Base-by-base conservation (phyloP, 352 stramenopile genomes). In the Phytophthora agathidicida region DNA sequence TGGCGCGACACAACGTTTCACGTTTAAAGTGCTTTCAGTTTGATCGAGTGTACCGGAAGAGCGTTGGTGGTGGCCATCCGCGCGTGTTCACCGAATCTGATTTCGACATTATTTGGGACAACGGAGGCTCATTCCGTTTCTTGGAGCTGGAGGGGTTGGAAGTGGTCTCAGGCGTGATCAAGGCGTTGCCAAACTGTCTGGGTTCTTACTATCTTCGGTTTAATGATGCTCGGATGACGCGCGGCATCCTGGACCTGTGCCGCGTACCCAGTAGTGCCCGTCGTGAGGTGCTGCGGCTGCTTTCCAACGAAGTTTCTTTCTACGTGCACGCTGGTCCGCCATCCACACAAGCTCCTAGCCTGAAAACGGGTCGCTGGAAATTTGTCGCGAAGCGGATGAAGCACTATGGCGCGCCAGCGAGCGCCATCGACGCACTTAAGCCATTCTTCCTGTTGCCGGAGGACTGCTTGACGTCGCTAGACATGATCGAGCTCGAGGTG, bases 11-110 rank as follows among this genome's bases (percentile, higher is more conserved):
- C 62, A 93, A 91, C 52, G 77, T 96, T 13, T 80, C 77, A 7
- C 74, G 86, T 2, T 61, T 94, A 38, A 96, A 96, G 51, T 89
- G 85, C 50, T 94, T 85, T 49, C 85, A 96, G 50, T 96, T 94
- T 23, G 84, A 90, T 17, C 83, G 86, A 24, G 83, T 96, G 6
- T 96, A 92, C 56, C 81, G 86, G 4, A 90, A 81, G 53, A 92
- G 75, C 36, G 52, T 90, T 9, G 82, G 73, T 17, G 80, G 80
- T 13, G 77, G 83, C n/a, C 86, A 96, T 50, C 86, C 86, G 16
- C 81, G 83, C 14, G 86, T 94, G 49, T 83, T 93, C 17, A 75
- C 88, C 32, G 85, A 94, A 43, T 83, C 81, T 2, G 85, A 94
- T 49, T 93, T 96, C 36, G 86, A 94, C 31, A 80, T 94, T 19